A percentile compares a stretch with the other conserved stretches of the same genome.
Conservation (phyloP, 306 rosid species). For the Potentilla sterilis region DNA sequence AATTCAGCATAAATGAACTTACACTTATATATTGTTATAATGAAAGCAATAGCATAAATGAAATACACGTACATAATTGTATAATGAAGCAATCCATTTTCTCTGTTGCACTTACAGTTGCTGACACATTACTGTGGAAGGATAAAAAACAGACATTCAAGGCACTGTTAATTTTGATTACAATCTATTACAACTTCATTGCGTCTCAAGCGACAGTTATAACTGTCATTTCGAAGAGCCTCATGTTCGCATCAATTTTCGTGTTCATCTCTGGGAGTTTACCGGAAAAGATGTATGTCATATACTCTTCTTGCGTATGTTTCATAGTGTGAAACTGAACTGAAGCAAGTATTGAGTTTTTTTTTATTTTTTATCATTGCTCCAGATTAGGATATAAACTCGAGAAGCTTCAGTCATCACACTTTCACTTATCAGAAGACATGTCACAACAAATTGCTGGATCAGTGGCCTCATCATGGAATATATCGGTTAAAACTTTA, state of each 20-base stretch:
- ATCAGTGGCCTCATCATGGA: conserved; percentile 67
- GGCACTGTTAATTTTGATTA: conserved; percentile 55
- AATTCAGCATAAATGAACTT: background rate
- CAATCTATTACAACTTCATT: conserved; percentile 77
- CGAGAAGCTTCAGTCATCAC: conserved; percentile 66
- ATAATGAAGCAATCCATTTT: conserved; percentile 25
- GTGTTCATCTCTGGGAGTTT: conserved; percentile 60
- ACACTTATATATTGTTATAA: conserved; percentile 11
- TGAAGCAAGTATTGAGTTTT: conserved; percentile 30
- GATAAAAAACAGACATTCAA: conserved; percentile 68
- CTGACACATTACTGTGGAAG: conserved; percentile 95
- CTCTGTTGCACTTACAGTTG: conserved; percentile 57
- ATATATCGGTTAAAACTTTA: conserved; percentile 50
- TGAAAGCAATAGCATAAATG: background rate
- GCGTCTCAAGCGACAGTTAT: conserved; percentile 62
- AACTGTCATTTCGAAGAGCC: conserved; percentile 69
- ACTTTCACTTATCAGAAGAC: conserved; percentile 78
- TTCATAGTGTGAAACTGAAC: conserved; percentile 9
- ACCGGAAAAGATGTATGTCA: conserved; percentile 72
- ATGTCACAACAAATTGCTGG: conserved; percentile 50
- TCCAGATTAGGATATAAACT: conserved; percentile 74
- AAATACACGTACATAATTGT: background rate
- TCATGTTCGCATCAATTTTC: conserved; percentile 45
- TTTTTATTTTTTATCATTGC: conserved; percentile 5
- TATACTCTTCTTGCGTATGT: conserved; percentile 19